Conservation (phyloP, 2,329 filamentous ascomycete genomes). For the Neopestalotiopsis sp. region DNA sequence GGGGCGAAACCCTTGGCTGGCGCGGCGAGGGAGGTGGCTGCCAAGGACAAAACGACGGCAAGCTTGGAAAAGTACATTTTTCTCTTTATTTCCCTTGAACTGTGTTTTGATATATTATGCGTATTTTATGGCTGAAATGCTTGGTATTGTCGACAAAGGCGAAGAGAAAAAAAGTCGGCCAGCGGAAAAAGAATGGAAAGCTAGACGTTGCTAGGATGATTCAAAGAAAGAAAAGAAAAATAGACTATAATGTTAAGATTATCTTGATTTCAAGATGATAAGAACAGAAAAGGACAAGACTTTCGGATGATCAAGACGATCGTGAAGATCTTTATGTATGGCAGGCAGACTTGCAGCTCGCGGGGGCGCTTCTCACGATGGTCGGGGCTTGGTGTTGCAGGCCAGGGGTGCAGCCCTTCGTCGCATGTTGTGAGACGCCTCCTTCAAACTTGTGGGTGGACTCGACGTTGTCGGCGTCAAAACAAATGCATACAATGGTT, state of each 20-base stretch:
- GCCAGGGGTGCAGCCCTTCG: not conserved
- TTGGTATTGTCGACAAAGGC: too few species aligned
- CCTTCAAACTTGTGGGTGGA: conserved; percentile 15
- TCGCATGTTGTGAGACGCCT: conserved; percentile 12
- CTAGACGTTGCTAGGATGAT: not conserved
- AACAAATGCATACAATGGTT: not conserved
- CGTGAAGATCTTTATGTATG: conserved; percentile 8
- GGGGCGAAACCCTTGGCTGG: conserved; percentile 1
- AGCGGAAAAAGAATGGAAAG: conserved; percentile 11
- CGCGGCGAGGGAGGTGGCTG: conserved; percentile 14
- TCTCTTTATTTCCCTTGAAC: not conserved
- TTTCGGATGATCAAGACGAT: conserved; percentile 9
- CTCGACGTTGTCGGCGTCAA: not conserved
- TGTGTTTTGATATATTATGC: not conserved
- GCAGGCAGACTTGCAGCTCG: not conserved
- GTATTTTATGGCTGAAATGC: not conserved
- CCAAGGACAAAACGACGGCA: conserved; percentile 17
- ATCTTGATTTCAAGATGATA: not conserved
- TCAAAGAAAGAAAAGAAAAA: not conserved
- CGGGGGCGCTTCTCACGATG: not conserved
- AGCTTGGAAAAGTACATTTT: conserved; percentile 20
- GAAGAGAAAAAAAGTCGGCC: not conserved
- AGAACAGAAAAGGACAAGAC: not conserved
- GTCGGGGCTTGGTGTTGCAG: conserved; percentile 11
- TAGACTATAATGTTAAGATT: not conserved